Evolutionary conservation across 768 basidiomycete species (phyloP).

Genomic region (Trametes gibbosa): DNA sequence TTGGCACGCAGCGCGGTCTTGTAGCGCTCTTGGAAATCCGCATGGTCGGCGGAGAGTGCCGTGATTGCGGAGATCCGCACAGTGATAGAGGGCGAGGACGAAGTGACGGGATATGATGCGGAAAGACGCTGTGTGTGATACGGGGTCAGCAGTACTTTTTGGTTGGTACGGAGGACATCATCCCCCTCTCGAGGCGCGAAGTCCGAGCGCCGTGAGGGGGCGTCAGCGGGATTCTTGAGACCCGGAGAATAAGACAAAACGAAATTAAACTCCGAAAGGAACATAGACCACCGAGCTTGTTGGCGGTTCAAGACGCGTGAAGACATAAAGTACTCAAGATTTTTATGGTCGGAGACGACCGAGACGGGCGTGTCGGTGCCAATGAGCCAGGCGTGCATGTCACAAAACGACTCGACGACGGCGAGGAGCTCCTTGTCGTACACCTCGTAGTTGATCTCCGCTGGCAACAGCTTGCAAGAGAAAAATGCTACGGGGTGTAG

Average conservation of each 20-base stretch:
- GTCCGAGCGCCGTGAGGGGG: conserved; percentile 25
- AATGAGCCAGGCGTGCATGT: conserved; percentile 30
- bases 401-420: conserved; percentile 40
- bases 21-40: conserved; percentile 21
- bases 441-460: conserved; percentile 45
- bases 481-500: too few relatives aligned
- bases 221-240: conserved; percentile 19
- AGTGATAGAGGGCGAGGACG: too few relatives aligned
- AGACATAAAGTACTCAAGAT: too few relatives aligned
- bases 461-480: too few relatives aligned
- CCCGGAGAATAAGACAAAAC: conserved; percentile 31
- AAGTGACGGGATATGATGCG: not conserved
- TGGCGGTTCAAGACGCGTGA: too few relatives aligned
- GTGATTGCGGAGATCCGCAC: conserved; percentile 19
- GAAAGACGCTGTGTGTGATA: not conserved
- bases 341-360: too few relatives aligned
- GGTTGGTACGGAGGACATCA: conserved; percentile 3
- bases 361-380: conserved; percentile 18
- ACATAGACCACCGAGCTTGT: too few relatives aligned
- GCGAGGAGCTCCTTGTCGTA: conserved; percentile 49
- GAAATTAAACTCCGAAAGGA: too few relatives aligned
- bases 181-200: too few relatives aligned
- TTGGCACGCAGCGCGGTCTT: conserved; percentile 14
- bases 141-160: conserved; percentile 7
- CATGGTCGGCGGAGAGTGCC: conserved; percentile 22